Conservation (phyloP, 768 basidiomycete species). For the Mycena alexandri region DNA sequence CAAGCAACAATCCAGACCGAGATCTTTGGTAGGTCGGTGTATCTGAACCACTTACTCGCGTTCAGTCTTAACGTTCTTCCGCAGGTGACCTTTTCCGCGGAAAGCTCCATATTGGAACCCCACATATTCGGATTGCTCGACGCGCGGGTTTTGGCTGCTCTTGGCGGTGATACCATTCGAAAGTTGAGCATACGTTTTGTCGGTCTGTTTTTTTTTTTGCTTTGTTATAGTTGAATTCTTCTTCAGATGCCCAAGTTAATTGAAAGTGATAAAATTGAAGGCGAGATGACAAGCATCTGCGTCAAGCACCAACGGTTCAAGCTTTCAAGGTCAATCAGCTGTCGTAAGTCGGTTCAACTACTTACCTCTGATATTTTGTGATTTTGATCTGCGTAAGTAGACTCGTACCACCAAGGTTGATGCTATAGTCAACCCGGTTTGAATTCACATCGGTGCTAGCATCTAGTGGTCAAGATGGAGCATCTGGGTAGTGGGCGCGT, state of each 20-base stretch:
- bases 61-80: constrained; percentile 49
- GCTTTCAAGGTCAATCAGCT: constrained; percentile 54
- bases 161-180: background rate
- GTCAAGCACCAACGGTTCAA: too few relatives aligned
- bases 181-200: constrained; percentile 47
- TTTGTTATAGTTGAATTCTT: background rate
- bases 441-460: too few relatives aligned
- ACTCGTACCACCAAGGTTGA: constrained; percentile 55
- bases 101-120: too few relatives aligned
- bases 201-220: background rate
- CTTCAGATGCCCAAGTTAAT: too few relatives aligned
- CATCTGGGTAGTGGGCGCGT: too few relatives aligned
- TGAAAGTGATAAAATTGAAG: too few relatives aligned
- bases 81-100: constrained; percentile 31
- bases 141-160: too few relatives aligned
- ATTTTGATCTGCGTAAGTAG: too few relatives aligned
- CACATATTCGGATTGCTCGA: too few relatives aligned
- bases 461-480: too few relatives aligned
- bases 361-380: too few relatives aligned
- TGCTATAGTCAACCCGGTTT: constrained; percentile 51
- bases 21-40: constrained; percentile 46
- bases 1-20: constrained; percentile 27
- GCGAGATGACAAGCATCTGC: too few relatives aligned
- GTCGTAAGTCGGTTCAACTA: constrained; percentile 43
- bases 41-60: background rate